These are phyloP conservation scores for Syzygium syzygioides DNA, from an alignment of 441 rosid genomes.

Conservation along the genomic window DNA sequence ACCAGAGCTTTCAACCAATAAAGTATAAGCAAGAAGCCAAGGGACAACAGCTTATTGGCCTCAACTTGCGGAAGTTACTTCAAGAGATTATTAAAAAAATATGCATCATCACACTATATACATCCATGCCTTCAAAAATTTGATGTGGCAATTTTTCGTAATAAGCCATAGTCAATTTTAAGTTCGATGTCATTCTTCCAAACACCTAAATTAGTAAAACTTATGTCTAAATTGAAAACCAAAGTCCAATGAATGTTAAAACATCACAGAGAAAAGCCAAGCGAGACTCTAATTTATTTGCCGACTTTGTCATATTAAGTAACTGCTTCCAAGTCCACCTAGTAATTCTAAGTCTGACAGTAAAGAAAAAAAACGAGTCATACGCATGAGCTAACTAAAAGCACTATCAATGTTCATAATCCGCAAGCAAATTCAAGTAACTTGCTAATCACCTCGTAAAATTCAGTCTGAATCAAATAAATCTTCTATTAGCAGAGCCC, in stretches of 20 bases:
- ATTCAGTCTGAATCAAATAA: neutral
- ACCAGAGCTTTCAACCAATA: neutral
- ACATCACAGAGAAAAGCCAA: neutral
- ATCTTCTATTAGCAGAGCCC: neutral
- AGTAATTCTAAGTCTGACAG: neutral
- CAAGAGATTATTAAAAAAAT: neutral
- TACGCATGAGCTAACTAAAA: neutral
- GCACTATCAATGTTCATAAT: neutral
- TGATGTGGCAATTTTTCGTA: neutral
- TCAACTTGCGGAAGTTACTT: neutral
- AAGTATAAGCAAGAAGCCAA: neutral
- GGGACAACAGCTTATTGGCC: neutral
- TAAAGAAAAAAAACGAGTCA: neutral
- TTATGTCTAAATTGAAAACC: neutral
- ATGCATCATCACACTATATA: neutral
- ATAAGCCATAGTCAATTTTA: neutral
- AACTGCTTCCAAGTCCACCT: neutral
- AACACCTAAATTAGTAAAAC: neutral
- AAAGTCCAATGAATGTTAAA: neutral
- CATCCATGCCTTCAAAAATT: neutral
- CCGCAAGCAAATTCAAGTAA: neutral
- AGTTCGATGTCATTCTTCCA: neutral
- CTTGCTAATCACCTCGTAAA: neutral
- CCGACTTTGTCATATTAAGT: neutral
- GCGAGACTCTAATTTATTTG: neutral